Evolutionary conservation across 805 yeast genomes (phyloP).

Genomic region (Kuraishia floccosa): DNA sequence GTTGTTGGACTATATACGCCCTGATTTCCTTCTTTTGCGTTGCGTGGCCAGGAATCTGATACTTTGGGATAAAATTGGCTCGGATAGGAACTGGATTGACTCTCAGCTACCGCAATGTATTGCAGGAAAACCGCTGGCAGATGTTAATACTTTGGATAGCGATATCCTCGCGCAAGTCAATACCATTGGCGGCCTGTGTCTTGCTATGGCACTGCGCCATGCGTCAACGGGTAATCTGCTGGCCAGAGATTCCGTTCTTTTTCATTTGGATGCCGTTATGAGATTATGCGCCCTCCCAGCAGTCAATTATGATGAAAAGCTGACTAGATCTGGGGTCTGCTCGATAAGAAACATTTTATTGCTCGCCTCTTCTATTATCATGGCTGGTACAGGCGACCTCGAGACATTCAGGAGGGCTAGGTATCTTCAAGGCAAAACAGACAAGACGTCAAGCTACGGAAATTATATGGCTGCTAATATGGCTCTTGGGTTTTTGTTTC

Average conservation of each 20-base stretch:
- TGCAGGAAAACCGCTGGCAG: slow-evolving; percentile 13
- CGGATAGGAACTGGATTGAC: slow-evolving; percentile 42
- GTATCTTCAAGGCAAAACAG: slow-evolving; percentile 50
- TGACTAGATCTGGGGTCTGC: slow-evolving; percentile 42
- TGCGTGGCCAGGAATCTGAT: slow-evolving; percentile 55
- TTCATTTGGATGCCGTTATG: slow-evolving; percentile 41
- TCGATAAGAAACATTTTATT: slow-evolving; percentile 48
- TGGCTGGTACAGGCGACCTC: slow-evolving; percentile 90
- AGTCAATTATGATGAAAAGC: slow-evolving; percentile 41
- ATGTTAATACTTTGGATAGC: slow-evolving; percentile 29
- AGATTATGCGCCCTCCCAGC: slow-evolving; percentile 28
- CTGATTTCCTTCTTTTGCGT: slow-evolving; percentile 62
- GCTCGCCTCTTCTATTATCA: slow-evolving; percentile 56
- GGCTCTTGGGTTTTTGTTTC: slow-evolving; percentile 77
- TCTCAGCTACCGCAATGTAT: slow-evolving; percentile 40
- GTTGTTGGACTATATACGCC: slow-evolving; percentile 60
- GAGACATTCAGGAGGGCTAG: slow-evolving; percentile 66
- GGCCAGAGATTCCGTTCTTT: slow-evolving; percentile 45
- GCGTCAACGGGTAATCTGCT: slow-evolving; percentile 54
- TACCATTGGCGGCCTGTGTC: slow-evolving; percentile 61
- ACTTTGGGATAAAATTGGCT: slow-evolving; percentile 57
- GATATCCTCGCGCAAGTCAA: slow-evolving; percentile 55
- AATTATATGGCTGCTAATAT: slow-evolving; percentile 67
- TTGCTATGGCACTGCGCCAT: slow-evolving; percentile 63
- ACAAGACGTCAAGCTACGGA: slow-evolving; percentile 39